Percentiles rank a stretch among this genome's conserved stretches.
These are phyloP conservation scores for Chytriomyces hyalinus DNA, from an alignment of 192 early-diverging fungal species.

Conservation along the genomic window DNA sequence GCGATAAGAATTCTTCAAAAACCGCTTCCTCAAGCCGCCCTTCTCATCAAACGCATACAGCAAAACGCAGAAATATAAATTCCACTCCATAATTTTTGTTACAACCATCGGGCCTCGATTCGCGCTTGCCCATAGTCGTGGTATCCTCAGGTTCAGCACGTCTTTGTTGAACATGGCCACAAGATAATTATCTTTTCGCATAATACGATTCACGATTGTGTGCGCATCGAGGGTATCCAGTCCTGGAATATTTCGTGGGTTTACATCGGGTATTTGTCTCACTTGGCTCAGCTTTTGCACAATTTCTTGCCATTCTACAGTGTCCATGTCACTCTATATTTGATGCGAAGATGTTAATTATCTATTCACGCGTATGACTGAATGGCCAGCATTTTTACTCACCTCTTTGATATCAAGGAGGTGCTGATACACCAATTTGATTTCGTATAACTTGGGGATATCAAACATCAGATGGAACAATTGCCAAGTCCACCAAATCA, in stretches of 20 bases:
- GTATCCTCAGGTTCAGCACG: conserved; percentile 78
- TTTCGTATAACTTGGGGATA: conserved; percentile 74
- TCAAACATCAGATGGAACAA: conserved; percentile 69
- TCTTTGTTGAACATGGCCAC: conserved; percentile 95
- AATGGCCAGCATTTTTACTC: conserved; percentile 11
- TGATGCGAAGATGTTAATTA: conserved; percentile 9
- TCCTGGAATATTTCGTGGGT: conserved; percentile 39
- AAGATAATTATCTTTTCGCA: conserved; percentile 97
- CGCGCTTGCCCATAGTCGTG: conserved; percentile 55
- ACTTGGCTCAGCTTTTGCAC: conserved; percentile 66
- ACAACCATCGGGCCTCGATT: conserved; percentile 40
- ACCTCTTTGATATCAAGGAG: conserved; percentile 79
- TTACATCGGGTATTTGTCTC: conserved; percentile 47
- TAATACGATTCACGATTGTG: conserved; percentile 89
- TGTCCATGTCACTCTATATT: conserved; percentile 78
- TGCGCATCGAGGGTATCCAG: conserved; percentile 55
- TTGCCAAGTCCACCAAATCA: conserved; percentile 79
- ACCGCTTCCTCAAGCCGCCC: conserved; percentile 80
- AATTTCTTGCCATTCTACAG: conserved; percentile 85
- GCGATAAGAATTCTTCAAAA: conserved; percentile 75
- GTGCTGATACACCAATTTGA: conserved; percentile 83
- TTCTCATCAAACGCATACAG: conserved; percentile 88
- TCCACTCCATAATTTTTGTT: conserved; percentile 92
- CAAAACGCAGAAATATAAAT: conserved; percentile 82
- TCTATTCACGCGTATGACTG: background rate